These are phyloP conservation scores for Claviceps fusiformis DNA, from an alignment of 2,329 filamentous ascomycete genomes.

Conservation along the genomic window DNA sequence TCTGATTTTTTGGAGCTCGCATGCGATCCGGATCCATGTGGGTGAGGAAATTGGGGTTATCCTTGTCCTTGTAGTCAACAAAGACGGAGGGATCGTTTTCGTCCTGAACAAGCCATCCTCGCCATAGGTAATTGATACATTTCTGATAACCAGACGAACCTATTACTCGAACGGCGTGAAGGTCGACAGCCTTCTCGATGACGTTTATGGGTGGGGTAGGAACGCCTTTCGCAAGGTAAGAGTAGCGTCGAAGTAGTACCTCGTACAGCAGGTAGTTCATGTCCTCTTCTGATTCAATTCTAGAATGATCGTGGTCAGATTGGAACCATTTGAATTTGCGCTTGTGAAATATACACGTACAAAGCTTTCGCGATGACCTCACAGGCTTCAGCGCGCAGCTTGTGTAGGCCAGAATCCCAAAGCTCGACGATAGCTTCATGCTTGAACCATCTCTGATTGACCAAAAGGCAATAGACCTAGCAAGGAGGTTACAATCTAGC, in stretches of 20 bases:
- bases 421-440: conserved; percentile 68
- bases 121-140: conserved; percentile 86
- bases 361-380: conserved; percentile 81
- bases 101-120: conserved; percentile 92
- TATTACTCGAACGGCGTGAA: conserved; percentile 80
- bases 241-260: conserved; percentile 78
- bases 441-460: conserved; percentile 61
- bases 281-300: conserved; percentile 78
- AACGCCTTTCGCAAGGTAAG: conserved; percentile 58
- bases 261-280: conserved; percentile 64
- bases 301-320: conserved; percentile 15
- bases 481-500: not conserved
- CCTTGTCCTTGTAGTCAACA: conserved; percentile 72
- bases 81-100: conserved; percentile 84
- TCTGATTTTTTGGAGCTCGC: conserved; percentile 86
- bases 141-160: conserved; percentile 91
- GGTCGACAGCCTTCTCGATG: conserved; percentile 83
- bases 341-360: conserved; percentile 20
- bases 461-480: conserved; percentile 60
- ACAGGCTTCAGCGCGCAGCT: conserved; percentile 66
- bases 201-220: conserved; percentile 70
- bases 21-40: conserved; percentile 93
- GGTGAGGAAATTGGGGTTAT: conserved; percentile 59
- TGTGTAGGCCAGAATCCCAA: conserved; percentile 81
- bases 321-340: too few species aligned